Base-by-base conservation (phyloP, 129 eudicot genomes). In the Arctium minus region DNA sequence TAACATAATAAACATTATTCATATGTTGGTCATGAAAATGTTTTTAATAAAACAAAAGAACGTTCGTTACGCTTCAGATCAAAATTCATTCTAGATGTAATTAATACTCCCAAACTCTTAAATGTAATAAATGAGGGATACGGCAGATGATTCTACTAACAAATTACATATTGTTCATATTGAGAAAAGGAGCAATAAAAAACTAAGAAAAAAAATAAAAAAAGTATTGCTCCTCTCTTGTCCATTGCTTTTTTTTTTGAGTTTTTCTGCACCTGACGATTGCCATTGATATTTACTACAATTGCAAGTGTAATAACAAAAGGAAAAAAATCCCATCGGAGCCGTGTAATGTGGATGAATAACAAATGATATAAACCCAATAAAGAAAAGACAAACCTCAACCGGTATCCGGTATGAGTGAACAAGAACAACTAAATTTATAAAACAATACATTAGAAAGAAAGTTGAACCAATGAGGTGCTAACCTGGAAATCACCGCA, bases 401-500 rank as follows among this genome's bases (percentile, higher is more conserved):
- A 53, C 65, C 17, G 17, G 65, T 53, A 53, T 53, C 17, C 15
- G 65, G 27, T 15, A 53, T 15, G 65, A 64, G 70, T 64, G 18
- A 22, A 22, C 27, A 22, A 22, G 27, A 27, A 64, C 31, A 64
- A 8, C 70, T 64, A 7, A 22, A 62, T 1, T n/a, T 22, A 40
- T 29, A 29, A 37, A 68, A 30, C 32, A 27, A 38, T 32, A 48
- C 8, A 3, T 36, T 44, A 5, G 39, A 70, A 17, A 74, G 48
- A 77, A 72, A 60, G 37, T 70, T 4, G 31, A 17, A 39, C 1
- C 12, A 38, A 38, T 62, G 27, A 32, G 60, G 39, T 27, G 35
- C 15, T 48, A 31, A 96, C 99, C 98, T 93, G 98, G 84, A 96
- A 96, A 75, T 93, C 99, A 62, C 99, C 99, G 46, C 99, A 96